Conservation (phyloP, 495 filamentous ascomycete species). For the Aspergillus heteromorphus region DNA sequence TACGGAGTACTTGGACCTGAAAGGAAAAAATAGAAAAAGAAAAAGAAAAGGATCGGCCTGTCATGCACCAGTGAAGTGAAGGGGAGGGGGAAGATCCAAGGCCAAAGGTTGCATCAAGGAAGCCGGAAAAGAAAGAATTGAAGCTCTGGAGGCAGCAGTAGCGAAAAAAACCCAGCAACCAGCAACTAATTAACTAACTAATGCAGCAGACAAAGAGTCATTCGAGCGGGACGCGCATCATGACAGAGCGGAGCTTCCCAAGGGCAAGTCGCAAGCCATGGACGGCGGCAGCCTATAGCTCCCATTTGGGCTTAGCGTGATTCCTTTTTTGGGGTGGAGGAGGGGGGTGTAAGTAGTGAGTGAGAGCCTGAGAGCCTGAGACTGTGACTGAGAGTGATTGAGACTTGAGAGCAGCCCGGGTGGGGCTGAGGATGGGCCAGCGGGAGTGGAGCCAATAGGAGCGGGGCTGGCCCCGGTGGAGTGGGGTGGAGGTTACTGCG, state of each 20-base stretch:
- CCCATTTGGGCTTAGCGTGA: conserved; percentile 11
- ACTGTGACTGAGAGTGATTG: neutral
- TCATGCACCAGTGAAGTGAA: neutral
- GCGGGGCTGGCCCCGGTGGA: conserved; percentile 1
- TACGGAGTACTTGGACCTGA: too few species aligned
- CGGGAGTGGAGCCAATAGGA: conserved; percentile 20
- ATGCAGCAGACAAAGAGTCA: conserved; percentile 3
- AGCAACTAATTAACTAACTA: neutral
- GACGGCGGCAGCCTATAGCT: conserved; percentile 7
- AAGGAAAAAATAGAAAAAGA: neutral
- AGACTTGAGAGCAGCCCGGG: conserved; percentile 1
- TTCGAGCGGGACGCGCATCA: conserved; percentile 8
- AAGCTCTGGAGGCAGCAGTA: neutral
- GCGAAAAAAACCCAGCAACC: too few species aligned
- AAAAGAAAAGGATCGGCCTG: neutral
- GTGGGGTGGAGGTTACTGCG: neutral
- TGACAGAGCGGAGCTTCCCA: conserved; percentile 20
- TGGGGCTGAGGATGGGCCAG: conserved; percentile 10
- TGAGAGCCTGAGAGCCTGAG: neutral
- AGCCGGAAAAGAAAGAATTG: neutral
- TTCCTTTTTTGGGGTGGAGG: conserved; percentile 14
- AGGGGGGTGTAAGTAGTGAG: neutral
- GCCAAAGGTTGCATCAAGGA: neutral
- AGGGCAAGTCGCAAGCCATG: conserved; percentile 11
- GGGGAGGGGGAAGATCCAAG: neutral